Percentiles rank a stretch among this genome's conserved stretches.
These are phyloP conservation scores for Phaffia australis DNA, from an alignment of 768 basidiomycete genomes.

Conservation along the genomic window DNA sequence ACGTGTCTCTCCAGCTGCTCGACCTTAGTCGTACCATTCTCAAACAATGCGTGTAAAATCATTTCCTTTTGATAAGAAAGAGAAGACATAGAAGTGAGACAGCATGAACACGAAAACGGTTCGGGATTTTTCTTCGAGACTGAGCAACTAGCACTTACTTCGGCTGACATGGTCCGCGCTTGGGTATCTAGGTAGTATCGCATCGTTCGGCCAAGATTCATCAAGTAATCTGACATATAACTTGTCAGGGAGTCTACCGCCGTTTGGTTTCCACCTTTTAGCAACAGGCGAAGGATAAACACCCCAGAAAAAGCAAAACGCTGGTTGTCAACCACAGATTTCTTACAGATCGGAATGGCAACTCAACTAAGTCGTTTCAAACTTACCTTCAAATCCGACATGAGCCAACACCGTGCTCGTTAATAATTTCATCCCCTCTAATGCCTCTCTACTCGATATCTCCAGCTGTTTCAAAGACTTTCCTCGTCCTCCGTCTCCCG, in stretches of 20 bases:
- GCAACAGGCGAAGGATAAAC: neutral
- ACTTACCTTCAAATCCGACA: slow-evolving; percentile 78
- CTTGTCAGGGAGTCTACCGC: slow-evolving; percentile 67
- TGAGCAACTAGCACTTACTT: slow-evolving; percentile 47
- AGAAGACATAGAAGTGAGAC: neutral
- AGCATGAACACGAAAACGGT: neutral
- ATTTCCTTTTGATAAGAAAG: slow-evolving; percentile 59
- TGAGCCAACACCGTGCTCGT: slow-evolving; percentile 57
- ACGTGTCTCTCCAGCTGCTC: slow-evolving; percentile 77
- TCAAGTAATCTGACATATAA: slow-evolving; percentile 66
- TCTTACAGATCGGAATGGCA: too few species aligned
- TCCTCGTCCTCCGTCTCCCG: neutral
- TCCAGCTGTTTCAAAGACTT: neutral
- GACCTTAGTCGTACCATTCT: slow-evolving; percentile 68
- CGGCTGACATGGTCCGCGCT: slow-evolving; percentile 64
- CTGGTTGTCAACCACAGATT: neutral
- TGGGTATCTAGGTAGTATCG: slow-evolving; percentile 72
- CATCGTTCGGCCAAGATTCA: slow-evolving; percentile 78
- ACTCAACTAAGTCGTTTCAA: neutral
- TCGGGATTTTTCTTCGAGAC: neutral
- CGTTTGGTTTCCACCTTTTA: slow-evolving; percentile 57
- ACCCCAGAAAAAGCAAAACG: neutral
- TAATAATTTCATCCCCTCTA: slow-evolving; percentile 29
- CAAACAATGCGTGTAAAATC: slow-evolving; percentile 77
- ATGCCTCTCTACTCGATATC: slow-evolving; percentile 9